Base-by-base conservation (phyloP, 78 protist genomes). In the Polysphondylium violaceum region DNA sequence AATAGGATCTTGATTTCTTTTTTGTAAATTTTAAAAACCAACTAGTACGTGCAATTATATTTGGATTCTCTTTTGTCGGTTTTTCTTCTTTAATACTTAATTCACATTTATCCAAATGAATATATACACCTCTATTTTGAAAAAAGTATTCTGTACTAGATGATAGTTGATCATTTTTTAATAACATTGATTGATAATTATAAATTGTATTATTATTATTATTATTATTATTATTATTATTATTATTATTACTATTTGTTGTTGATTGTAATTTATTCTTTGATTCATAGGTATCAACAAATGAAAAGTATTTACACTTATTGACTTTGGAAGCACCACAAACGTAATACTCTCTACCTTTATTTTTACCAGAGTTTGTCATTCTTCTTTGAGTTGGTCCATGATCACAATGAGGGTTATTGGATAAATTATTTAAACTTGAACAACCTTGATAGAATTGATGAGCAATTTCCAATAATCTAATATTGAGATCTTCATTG, bases 401-500 rank as follows among this genome's bases (percentile, higher is more conserved):
- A 83, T 58, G 77, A 7, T 35, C 9, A 55, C 89, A 81, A 2
- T 9, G 9, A 23, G 89, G 89, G 29, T 55, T 61, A 47, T 17
- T 65, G 2, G 88, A 47, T 14, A 47, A 17, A 55, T 55, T 43
- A 12, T 58, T 83, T 59, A 83, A 83, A 43, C 40, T 69, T 6
- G 58, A 25, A 58, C 90, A 83, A 38, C 51, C 41, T 59, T 59
- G 35, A 73, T 53, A 74, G 17, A 47, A 71, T 19, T 67, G 44
- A 23, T 64, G 59, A 21, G 94, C 65, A 0, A 76, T 9, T 43
- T 65, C 73, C 17, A 75, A 27, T 27, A 88, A 33, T 41, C 56
- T 59, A 11, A 88, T 69, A 50, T 88, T 88, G 1, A 88, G 17
- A 50, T 88, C 94, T 27, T 88, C 94, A 38, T 60, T 25, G 8